Base-by-base conservation (phyloP, 1,284 basidiomycete species). In the Puccinia triticina region DNA sequence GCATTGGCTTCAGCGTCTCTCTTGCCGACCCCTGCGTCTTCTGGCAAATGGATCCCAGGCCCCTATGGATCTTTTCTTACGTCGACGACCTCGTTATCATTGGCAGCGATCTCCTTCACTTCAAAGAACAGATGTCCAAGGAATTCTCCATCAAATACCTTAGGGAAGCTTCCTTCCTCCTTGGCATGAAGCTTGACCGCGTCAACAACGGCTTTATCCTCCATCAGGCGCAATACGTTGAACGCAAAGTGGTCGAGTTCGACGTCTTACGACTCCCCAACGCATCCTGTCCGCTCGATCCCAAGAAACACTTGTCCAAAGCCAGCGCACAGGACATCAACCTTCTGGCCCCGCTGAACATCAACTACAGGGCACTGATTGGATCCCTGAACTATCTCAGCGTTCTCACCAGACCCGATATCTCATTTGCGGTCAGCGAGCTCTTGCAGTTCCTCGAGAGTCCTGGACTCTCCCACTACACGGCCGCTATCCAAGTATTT, bases 261-360 rank as follows among this genome's bases (percentile, higher is more conserved):
- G 34, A 32, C 7, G 3, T 66, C 16, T 2, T 14, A 7, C 7
- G 10, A 7, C 11, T 14, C 7, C n/a, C 4, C 10, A 3, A 7
- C 7, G 23, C 61, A 7, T 66, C 18, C 7, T 66, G 61, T 32
- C 61, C 61, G 26, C 23, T 66, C 12, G 79, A 67, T 83, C 84
- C 85, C 85, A 86, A 85, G 92, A 94, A 93, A 96, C 95, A 83
- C 96, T 88, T 83, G 7, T 7, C 4, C 5, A n/a, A 23, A 8
- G 55, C 55, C 5, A n/a, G 7, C 4, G 16, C 8, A 4, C 55
- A 57, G 4, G 55, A 57, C 5, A 23, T n/a, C 11, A 26, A 34
- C n/a, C 11, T 11, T 2, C 18, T 66, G 4, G 32, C 11, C 3
- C 8, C 11, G 32, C 23, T 34, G 34, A 32, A 32, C 2, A 8